Percentiles rank a stretch among this genome's conserved stretches.
phyloP scores from a whole-genome alignment of 805 yeast species.

The Zygosaccharomyces bailii region DNA sequence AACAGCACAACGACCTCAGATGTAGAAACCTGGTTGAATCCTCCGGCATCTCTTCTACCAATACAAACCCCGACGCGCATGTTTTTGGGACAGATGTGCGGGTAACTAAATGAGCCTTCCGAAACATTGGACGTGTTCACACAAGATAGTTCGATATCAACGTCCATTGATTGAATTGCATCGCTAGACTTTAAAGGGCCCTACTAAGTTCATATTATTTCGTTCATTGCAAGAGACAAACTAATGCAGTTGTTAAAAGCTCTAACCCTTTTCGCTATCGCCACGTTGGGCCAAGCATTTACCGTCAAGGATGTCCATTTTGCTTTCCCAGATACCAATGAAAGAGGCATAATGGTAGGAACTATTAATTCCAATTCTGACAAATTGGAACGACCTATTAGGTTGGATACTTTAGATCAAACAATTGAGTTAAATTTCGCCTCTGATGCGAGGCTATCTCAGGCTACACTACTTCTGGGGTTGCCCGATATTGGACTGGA shows the following conservation, averaged over 20 bases:
- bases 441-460: constrained; percentile 22
- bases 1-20: too few species aligned
- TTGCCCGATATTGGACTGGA: constrained; percentile 27
- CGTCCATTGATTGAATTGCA: not conserved
- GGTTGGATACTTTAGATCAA: constrained; percentile 17
- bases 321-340: constrained; percentile 15
- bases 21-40: too few species aligned
- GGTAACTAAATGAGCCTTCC: constrained; percentile 10
- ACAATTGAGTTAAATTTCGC: constrained; percentile 22
- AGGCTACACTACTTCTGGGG: constrained; percentile 28
- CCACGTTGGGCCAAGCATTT: constrained; percentile 14
- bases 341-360: constrained; percentile 17
- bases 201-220: not conserved
- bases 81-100: constrained; percentile 11
- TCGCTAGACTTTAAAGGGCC: not conserved
- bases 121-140: constrained; percentile 6
- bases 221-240: not conserved
- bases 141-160: not conserved
- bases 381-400: constrained; percentile 13
- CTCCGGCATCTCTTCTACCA: too few species aligned
- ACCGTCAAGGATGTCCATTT: constrained; percentile 18
- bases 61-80: constrained; percentile 18
- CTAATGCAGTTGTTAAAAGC: constrained; percentile 15
- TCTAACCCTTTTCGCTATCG: constrained; percentile 9
- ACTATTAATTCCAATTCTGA: constrained; percentile 11